A percentile compares a stretch with the other conserved stretches of the same genome.
phyloP scores from a whole-genome alignment of 208 protist species.

The Crithidia brevicula region DNA sequence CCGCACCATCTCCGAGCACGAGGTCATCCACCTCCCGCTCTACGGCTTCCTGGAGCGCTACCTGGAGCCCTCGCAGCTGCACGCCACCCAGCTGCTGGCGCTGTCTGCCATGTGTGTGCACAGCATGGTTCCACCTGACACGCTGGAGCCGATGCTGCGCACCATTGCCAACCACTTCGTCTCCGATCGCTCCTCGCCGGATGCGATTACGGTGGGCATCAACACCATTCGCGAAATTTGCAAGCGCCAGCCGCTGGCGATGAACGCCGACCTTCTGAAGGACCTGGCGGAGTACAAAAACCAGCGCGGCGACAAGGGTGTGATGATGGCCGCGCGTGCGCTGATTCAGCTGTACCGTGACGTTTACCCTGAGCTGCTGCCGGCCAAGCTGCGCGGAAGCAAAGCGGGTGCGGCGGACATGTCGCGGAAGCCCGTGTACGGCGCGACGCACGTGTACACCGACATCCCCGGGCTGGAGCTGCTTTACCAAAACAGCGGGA shows the following conservation, averaged over 20 bases:
- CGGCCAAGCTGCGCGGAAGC: conserved; percentile 90
- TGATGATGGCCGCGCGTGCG: conserved; percentile 95
- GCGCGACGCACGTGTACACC: conserved; percentile 68
- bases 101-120: conserved; percentile 96
- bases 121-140: conserved; percentile 94
- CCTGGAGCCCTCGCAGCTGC: conserved; percentile 96
- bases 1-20: conserved; percentile 93
- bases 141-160: conserved; percentile 91
- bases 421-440: conserved; percentile 63
- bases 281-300: conserved; percentile 96
- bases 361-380: conserved; percentile 95
- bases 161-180: conserved; percentile 97
- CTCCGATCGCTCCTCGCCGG: conserved; percentile 90
- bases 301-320: conserved; percentile 94
- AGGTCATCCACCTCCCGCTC: conserved; percentile 96
- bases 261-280: conserved; percentile 92
- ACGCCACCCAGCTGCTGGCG: conserved; percentile 96
- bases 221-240: conserved; percentile 98
- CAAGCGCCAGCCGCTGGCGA: conserved; percentile 94
- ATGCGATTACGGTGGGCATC: conserved; percentile 96
- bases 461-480: conserved; percentile 89
- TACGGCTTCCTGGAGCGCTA: conserved; percentile 97
- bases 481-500: conserved; percentile 70
- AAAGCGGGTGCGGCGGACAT: conserved; percentile 45
- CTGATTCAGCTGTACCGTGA: conserved; percentile 96